These are phyloP conservation scores for Dictyostelium discoideum DNA, from an alignment of 78 protist species.

Conservation along the genomic window DNA sequence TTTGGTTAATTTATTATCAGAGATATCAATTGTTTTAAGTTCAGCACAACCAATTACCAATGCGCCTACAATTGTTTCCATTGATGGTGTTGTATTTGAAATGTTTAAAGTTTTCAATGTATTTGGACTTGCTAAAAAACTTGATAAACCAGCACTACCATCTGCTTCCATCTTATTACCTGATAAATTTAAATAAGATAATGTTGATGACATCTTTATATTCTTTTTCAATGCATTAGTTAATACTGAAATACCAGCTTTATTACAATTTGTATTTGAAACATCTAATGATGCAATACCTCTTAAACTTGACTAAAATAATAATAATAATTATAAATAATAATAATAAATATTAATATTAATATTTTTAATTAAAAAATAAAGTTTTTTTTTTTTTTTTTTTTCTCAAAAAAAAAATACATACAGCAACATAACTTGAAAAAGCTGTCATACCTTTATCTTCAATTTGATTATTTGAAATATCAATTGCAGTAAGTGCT, in stretches of 20 bases:
- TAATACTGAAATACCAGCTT: slow-evolving; percentile 23
- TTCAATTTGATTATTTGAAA: slow-evolving; percentile 78
- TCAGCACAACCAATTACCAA: slow-evolving; percentile 78
- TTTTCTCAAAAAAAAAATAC: background rate
- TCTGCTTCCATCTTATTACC: slow-evolving; percentile 85
- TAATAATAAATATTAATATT: background rate
- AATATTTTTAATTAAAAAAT: background rate
- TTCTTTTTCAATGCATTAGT: slow-evolving; percentile 78
- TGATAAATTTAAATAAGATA: slow-evolving; percentile 66
- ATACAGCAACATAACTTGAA: slow-evolving; percentile 56
- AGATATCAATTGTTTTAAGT: slow-evolving; percentile 64
- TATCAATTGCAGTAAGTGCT: slow-evolving; percentile 47
- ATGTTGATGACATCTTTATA: slow-evolving; percentile 75
- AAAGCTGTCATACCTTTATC: slow-evolving; percentile 70
- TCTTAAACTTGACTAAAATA: slow-evolving; percentile 25
- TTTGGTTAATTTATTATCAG: slow-evolving; percentile 68
- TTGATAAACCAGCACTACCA: slow-evolving; percentile 74
- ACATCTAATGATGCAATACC: slow-evolving; percentile 66
- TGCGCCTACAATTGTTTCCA: slow-evolving; percentile 79
- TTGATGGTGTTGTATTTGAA: slow-evolving; percentile 33
- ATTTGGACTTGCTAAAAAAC: slow-evolving; percentile 78
- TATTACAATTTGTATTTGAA: slow-evolving; percentile 18
- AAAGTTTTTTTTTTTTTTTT: background rate
- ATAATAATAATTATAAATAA: background rate
- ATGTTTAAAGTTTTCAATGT: slow-evolving; percentile 42